These are phyloP conservation scores for Talaromyces marneffei DNA, from an alignment of 2,329 filamentous ascomycete genomes.

Conservation along the genomic window DNA sequence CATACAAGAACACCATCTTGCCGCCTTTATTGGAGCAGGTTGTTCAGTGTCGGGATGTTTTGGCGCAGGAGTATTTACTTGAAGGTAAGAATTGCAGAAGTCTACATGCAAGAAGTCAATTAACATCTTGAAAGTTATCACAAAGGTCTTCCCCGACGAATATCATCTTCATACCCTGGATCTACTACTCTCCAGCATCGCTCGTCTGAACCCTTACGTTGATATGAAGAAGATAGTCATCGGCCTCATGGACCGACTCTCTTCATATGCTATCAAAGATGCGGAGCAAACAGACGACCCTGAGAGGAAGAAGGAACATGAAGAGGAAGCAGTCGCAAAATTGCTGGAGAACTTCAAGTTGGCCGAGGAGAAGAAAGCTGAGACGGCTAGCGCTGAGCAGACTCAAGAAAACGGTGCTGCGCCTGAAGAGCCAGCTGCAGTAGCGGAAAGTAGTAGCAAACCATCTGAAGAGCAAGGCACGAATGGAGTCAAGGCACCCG, in stretches of 20 bases:
- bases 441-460: slow-evolving; percentile 21
- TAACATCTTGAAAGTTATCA: slow-evolving; percentile 61
- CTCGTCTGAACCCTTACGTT: slow-evolving; percentile 88
- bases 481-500: slow-evolving; percentile 33
- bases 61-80: slow-evolving; percentile 93
- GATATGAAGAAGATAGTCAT: slow-evolving; percentile 98
- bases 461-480: slow-evolving; percentile 27
- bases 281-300: slow-evolving; percentile 63
- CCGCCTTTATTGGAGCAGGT: slow-evolving; percentile 90
- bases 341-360: slow-evolving; percentile 69
- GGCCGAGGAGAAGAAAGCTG: slow-evolving; percentile 45
- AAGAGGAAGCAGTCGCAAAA: slow-evolving; percentile 74
- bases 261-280: slow-evolving; percentile 89
- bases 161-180: slow-evolving; percentile 96
- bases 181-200: slow-evolving; percentile 87
- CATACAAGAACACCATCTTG: slow-evolving; percentile 86
- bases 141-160: slow-evolving; percentile 97
- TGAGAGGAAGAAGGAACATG: slow-evolving; percentile 67
- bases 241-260: slow-evolving; percentile 92
- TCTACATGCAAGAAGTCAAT: slow-evolving; percentile 18
- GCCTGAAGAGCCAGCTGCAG: slow-evolving; percentile 12
- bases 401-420: slow-evolving; percentile 33
- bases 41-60: slow-evolving; percentile 91
- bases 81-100: slow-evolving; percentile 51
- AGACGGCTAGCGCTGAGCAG: slow-evolving; percentile 46